Evolutionary conservation across 2,329 filamentous ascomycete genomes (phyloP).

Genomic region (Westerdykella ornata): DNA sequence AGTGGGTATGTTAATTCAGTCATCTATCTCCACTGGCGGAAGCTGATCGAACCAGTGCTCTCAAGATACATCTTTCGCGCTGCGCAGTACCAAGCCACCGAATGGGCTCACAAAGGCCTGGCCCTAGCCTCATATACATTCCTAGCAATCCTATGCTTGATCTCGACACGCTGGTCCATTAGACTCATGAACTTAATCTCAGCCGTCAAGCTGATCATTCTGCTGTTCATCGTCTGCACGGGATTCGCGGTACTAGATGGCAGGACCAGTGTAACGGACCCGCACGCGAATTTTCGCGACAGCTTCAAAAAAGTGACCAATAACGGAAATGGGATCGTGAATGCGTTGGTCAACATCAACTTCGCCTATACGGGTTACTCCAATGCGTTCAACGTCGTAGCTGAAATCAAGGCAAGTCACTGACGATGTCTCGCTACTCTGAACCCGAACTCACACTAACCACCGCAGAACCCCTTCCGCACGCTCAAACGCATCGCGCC

Average conservation of each 20-base stretch:
- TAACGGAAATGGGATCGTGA: slow-evolving; percentile 27
- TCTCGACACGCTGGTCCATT: slow-evolving; percentile 24
- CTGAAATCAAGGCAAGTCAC: slow-evolving; percentile 24
- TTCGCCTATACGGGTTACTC: slow-evolving; percentile 27
- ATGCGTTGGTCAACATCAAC: slow-evolving; percentile 27
- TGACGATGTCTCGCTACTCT: not conserved
- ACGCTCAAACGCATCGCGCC: slow-evolving; percentile 47
- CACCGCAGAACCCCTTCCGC: slow-evolving; percentile 48
- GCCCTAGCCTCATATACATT: slow-evolving; percentile 22
- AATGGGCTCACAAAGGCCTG: slow-evolving; percentile 28
- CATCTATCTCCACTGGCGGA: not conserved
- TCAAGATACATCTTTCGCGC: slow-evolving; percentile 27
- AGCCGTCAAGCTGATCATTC: slow-evolving; percentile 52
- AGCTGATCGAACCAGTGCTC: slow-evolving; percentile 9
- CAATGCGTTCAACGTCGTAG: slow-evolving; percentile 32
- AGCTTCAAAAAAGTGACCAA: slow-evolving; percentile 22
- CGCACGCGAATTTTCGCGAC: slow-evolving; percentile 21
- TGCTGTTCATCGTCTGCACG: slow-evolving; percentile 47
- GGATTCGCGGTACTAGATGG: slow-evolving; percentile 29
- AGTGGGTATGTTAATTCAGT: slow-evolving; percentile 4
- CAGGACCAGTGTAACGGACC: slow-evolving; percentile 20
- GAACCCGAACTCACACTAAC: not conserved
- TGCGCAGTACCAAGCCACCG: slow-evolving; percentile 16
- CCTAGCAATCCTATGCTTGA: slow-evolving; percentile 20
- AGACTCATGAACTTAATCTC: slow-evolving; percentile 27